Evolutionary conservation across 768 basidiomycete genomes (phyloP).

Genomic region (Boletus sp.): DNA sequence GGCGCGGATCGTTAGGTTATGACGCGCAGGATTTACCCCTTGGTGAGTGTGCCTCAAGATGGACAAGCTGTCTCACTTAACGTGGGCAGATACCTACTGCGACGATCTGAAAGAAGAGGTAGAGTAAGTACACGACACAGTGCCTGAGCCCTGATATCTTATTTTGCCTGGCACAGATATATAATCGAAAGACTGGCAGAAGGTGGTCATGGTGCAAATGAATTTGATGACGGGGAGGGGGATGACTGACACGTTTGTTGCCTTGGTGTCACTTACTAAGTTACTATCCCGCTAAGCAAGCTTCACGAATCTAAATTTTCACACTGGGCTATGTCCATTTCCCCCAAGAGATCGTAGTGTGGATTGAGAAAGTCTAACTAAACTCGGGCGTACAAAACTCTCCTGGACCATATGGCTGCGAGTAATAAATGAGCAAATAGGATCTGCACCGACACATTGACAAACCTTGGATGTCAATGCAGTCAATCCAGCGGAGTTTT

Average conservation of each 20-base stretch:
- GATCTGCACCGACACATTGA: neutral
- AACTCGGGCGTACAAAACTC: slow-evolving; percentile 87
- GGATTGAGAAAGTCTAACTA: slow-evolving; percentile 41
- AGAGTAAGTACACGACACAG: slow-evolving; percentile 47
- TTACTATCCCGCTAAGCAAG: neutral
- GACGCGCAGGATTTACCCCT: slow-evolving; percentile 72
- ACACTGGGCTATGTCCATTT: neutral
- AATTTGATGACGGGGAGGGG: slow-evolving; percentile 79
- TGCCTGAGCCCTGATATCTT: slow-evolving; percentile 2
- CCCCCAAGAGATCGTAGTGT: neutral
- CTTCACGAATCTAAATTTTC: neutral
- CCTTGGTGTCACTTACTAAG: neutral
- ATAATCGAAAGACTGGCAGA: slow-evolving; percentile 69
- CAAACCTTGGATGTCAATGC: slow-evolving; percentile 69
- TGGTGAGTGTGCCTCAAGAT: slow-evolving; percentile 42
- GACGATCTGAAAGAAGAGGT: slow-evolving; percentile 84
- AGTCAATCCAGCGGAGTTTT: slow-evolving; percentile 91
- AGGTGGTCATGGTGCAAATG: slow-evolving; percentile 65
- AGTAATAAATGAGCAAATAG: slow-evolving; percentile 12
- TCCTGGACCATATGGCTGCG: slow-evolving; percentile 89
- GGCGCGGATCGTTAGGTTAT: slow-evolving; percentile 38
- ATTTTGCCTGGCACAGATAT: slow-evolving; percentile 42
- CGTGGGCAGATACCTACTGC: slow-evolving; percentile 68
- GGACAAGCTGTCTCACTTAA: neutral
- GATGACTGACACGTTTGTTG: slow-evolving; percentile 55